A percentile compares a stretch with the other conserved stretches of the same genome.
Evolutionary conservation across 1,284 basidiomycete species (phyloP).

Genomic region (Sanghuangporus baumii): DNA sequence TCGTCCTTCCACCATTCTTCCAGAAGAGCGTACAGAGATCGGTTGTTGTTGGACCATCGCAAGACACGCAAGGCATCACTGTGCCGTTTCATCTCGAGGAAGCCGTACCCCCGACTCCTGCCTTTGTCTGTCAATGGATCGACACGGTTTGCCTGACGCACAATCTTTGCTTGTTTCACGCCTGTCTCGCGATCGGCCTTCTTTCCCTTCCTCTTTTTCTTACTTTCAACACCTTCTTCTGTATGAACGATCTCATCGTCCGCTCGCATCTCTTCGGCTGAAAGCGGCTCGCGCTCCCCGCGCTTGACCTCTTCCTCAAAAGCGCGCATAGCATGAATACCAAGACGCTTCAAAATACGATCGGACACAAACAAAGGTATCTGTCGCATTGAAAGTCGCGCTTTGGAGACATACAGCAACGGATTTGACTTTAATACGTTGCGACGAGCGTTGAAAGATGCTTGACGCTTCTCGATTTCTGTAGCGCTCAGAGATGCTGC

Average conservation of each 20-base stretch:
- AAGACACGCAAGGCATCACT: slow-evolving; percentile 88
- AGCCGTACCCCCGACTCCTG: slow-evolving; percentile 91
- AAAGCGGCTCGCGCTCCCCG: slow-evolving; percentile 58
- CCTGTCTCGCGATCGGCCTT: slow-evolving; percentile 48
- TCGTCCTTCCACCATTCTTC: slow-evolving; percentile 83
- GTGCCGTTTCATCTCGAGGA: slow-evolving; percentile 87
- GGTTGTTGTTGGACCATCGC: slow-evolving; percentile 92
- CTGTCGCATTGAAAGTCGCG: slow-evolving; percentile 89
- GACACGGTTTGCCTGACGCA: slow-evolving; percentile 80
- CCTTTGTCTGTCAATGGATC: slow-evolving; percentile 86
- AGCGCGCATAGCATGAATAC: slow-evolving; percentile 71
- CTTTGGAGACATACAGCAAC: slow-evolving; percentile 89
- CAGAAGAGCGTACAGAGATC: slow-evolving; percentile 57
- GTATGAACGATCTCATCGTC: slow-evolving; percentile 19
- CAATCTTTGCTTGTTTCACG: slow-evolving; percentile 87
- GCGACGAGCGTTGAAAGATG: slow-evolving; percentile 79
- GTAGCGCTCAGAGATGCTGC: slow-evolving; percentile 61
- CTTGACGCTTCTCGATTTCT: slow-evolving; percentile 80
- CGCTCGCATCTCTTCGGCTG: slow-evolving; percentile 65
- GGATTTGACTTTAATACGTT: slow-evolving; percentile 85
- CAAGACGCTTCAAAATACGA: slow-evolving; percentile 83
- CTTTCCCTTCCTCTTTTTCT: slow-evolving; percentile 30
- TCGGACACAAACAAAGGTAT: slow-evolving; percentile 90
- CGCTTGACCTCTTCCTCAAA: slow-evolving; percentile 80
- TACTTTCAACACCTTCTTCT: slow-evolving; percentile 7